phyloP scores from a whole-genome alignment of 176 grass and related monocot genomes.

The Dactylis glomerata region DNA sequence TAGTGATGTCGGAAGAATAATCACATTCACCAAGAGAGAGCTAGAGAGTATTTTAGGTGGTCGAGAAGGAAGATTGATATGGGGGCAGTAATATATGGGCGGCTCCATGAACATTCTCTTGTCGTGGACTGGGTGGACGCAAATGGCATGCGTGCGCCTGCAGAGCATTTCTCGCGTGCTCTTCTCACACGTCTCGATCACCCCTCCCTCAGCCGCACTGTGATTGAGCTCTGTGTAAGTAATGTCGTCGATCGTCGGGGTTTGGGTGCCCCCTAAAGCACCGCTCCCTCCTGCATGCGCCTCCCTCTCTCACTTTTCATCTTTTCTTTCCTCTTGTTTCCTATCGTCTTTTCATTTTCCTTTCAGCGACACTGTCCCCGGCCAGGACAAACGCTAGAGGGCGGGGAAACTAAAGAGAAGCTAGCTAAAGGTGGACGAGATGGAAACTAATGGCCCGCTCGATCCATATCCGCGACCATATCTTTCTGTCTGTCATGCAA shows the following conservation, averaged over 20 bases:
- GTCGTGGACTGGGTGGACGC: constrained; percentile 39
- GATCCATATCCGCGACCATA: neutral
- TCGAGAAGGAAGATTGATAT: neutral
- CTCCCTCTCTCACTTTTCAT: too few species aligned
- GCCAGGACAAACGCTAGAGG: constrained; percentile 11
- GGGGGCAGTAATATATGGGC: neutral
- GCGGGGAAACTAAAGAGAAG: neutral
- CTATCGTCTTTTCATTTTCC: neutral
- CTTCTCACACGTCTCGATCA: neutral
- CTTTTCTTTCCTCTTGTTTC: too few species aligned
- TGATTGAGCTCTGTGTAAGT: neutral
- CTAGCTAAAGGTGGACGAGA: neutral
- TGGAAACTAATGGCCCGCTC: neutral
- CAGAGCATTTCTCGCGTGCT: neutral
- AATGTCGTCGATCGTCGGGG: neutral
- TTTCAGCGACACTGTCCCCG: constrained; percentile 18
- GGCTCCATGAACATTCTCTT: constrained; percentile 18
- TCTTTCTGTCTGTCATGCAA: neutral
- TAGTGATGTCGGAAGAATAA: neutral
- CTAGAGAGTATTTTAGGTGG: neutral
- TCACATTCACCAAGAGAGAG: neutral
- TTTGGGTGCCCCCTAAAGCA: constrained; percentile 40
- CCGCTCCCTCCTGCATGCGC: neutral
- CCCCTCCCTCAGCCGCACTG: neutral
- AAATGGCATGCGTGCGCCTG: constrained; percentile 43